Conservation (phyloP, 2,329 filamentous ascomycete genomes). For the Colletotrichum neosansevieriae region DNA sequence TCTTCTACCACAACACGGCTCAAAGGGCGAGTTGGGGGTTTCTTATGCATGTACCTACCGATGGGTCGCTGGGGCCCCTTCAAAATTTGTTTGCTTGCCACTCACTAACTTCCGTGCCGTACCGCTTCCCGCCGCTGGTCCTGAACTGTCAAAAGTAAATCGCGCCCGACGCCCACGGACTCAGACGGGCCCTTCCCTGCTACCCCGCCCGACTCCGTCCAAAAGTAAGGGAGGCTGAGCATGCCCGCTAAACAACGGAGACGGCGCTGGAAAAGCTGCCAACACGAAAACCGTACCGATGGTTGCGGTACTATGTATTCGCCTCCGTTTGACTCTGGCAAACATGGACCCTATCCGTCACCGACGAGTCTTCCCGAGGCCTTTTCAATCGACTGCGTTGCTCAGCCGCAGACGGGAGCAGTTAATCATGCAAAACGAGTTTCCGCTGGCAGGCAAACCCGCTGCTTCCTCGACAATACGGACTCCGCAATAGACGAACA, state of each 20-base stretch:
- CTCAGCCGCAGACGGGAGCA: too few species aligned
- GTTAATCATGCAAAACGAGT: too few species aligned
- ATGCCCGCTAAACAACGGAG: constrained; percentile 16
- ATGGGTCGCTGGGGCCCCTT: constrained; percentile 21
- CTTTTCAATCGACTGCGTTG: too few species aligned
- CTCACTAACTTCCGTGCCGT: constrained; percentile 40
- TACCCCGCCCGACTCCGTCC: constrained; percentile 26
- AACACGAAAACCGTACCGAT: constrained; percentile 1
- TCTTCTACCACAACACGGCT: constrained; percentile 2
- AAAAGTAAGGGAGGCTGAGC: constrained; percentile 21
- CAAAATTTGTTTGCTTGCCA: constrained; percentile 39
- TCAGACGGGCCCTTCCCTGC: constrained; percentile 4
- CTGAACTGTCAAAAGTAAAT: constrained; percentile 25
- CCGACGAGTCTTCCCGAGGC: background rate
- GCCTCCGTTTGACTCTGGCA: background rate
- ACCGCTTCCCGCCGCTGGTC: constrained; percentile 37
- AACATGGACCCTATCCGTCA: background rate
- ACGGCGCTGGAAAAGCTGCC: constrained; percentile 8
- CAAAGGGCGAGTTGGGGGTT: constrained; percentile 10
- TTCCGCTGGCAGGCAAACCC: too few species aligned
- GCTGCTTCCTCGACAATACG: background rate
- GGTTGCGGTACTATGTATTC: background rate
- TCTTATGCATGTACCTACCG: constrained; percentile 14
- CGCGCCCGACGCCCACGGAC: constrained; percentile 19
- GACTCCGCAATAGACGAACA: background rate